Base-by-base conservation (phyloP, 148 eudicot species). In the Pouteria glomerata region DNA sequence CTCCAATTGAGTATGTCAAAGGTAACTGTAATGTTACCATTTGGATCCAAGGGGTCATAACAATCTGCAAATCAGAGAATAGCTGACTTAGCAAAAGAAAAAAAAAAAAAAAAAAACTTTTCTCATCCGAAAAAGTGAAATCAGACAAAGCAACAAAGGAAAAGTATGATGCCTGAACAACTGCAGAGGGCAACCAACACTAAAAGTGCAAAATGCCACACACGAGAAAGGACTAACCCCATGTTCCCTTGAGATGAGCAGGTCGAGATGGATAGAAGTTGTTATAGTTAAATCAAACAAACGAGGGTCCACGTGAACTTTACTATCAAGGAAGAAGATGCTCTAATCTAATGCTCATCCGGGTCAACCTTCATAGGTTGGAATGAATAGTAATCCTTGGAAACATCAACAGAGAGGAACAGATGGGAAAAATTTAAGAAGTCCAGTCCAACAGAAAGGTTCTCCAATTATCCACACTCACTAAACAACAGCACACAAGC, bases 11-110 rank as follows among this genome's bases (percentile, higher is more conserved):
- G 30, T 39, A 79, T 83, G 67, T 83, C 86, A 19, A 79, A 80
- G 24, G 81, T 83, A 41, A 83, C 52, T 0, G 86, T 77, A 12
- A 83, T 72, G n/a, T 83, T 83, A 39, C 83, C 86, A 71, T 77
- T 70, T 24, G 86, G 86, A 71, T 83, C 86, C 83, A 83, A 64
- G 39, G 86, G 86, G 44, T 83, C 86, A 63, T 83, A 83, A 70
- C 81, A 83, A 68, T 77, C 86, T 83, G 81, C 72, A 68, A 33
- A 45, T 27, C 18, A 76, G 33, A 57, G 12, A 63, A 31, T 24
- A 23, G 7, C 42, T 34, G 26, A 10, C 24, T 41, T 55, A 26
- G 12, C 19, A 18, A 48, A 42, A 23, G 5, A 19, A 0, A 34
- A 3, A n/a, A n/a, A n/a, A n/a, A n/a, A n/a, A n/a, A n/a, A n/a